Conservation (phyloP, 2,329 filamentous ascomycete species). For the Nemania sp. region DNA sequence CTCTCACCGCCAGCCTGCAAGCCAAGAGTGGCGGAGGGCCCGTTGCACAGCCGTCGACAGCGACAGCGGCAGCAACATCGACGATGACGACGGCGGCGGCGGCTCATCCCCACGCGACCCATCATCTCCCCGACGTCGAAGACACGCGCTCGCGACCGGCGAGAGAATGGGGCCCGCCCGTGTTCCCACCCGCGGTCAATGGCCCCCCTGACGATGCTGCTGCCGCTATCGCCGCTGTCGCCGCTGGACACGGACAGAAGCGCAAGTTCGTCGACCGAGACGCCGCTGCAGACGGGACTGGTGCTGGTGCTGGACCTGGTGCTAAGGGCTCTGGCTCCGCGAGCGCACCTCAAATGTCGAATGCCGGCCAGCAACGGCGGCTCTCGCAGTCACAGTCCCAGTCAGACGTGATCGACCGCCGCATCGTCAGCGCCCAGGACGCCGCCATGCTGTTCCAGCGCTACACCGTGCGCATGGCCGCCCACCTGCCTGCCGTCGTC, state of each 20-base stretch:
- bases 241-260: too few relatives aligned
- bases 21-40: conserved; percentile 43
- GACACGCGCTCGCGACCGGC: background rate
- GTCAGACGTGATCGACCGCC: conserved; percentile 60
- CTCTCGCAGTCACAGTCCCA: conserved; percentile 36
- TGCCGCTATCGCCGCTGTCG: conserved; percentile 34
- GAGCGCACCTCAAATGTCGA: conserved; percentile 22
- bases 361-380: conserved; percentile 10
- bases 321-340: conserved; percentile 30
- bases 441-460: conserved; percentile 59
- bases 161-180: conserved; percentile 32
- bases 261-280: conserved; percentile 44
- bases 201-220: conserved; percentile 17
- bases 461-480: conserved; percentile 63
- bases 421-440: conserved; percentile 58
- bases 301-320: too few relatives aligned
- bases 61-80: background rate
- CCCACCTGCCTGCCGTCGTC: conserved; percentile 65
- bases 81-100: too few relatives aligned
- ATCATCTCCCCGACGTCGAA: background rate
- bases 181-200: conserved; percentile 21
- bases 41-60: background rate
- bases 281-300: conserved; percentile 28
- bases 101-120: background rate
- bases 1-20: conserved; percentile 77